Conservation (phyloP, 1,139 yeast genomes). For the Taiozyma onychis region DNA sequence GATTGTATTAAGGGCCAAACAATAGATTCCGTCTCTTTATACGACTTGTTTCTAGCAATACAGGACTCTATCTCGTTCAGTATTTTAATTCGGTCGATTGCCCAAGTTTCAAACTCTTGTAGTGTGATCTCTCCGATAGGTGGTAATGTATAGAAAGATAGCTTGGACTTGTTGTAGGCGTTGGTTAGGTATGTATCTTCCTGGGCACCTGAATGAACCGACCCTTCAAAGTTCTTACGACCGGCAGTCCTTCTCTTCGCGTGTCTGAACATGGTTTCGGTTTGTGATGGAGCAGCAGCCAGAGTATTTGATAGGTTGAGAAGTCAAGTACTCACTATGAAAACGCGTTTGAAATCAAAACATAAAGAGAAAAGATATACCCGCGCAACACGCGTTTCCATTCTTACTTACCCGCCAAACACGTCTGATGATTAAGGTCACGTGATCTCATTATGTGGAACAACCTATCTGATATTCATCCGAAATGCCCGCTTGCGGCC, state of each 20-base stretch:
- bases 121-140: constrained; percentile 82
- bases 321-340: not conserved
- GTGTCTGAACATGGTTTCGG: constrained; percentile 60
- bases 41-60: constrained; percentile 55
- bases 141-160: constrained; percentile 57
- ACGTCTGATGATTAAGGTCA: not conserved
- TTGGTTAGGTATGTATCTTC: constrained; percentile 25
- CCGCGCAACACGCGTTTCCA: not conserved
- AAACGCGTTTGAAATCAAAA: not conserved
- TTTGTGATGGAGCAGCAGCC: not conserved
- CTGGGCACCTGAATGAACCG: constrained; percentile 14
- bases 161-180: constrained; percentile 27
- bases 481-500: not conserved
- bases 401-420: not conserved
- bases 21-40: constrained; percentile 58
- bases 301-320: not conserved
- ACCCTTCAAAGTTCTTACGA: constrained; percentile 56
- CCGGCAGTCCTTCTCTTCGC: constrained; percentile 72
- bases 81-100: constrained; percentile 81
- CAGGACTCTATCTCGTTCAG: constrained; percentile 81
- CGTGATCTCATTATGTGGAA: not conserved
- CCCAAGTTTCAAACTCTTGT: constrained; percentile 94
- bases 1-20: constrained; percentile 63
- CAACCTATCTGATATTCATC: not conserved
- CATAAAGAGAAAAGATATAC: not conserved